Base-by-base conservation (phyloP, 2,329 filamentous ascomycete species). In the Eurotiales sp. region DNA sequence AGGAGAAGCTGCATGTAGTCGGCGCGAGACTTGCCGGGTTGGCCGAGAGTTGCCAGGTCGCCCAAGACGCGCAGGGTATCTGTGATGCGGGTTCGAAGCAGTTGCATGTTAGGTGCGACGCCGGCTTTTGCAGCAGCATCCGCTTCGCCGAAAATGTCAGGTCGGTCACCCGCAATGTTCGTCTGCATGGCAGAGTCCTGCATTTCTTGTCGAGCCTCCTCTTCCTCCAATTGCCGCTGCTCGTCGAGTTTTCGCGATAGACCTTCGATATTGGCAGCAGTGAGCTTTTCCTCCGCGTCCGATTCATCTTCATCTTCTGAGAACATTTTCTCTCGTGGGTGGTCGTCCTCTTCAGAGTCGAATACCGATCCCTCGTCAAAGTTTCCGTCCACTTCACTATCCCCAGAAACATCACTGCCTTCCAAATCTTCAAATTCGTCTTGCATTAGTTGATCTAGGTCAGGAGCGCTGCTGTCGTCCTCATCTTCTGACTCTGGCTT, bases 211-310 rank as follows among this genome's bases (percentile, higher is more conserved):
- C 91, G 84, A 21, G 89, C 90, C 56, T 91, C 88, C 21, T 85
- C 90, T 15, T 86, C 89, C 57, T 96, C 88, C 54, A 86, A 80
- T 40, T 87, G 87, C 64, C 81, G 77, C 65, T 93, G 77, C 63
- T 82, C 77, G 67, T 99, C 92, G 52, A 99, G 73, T 69, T 90
- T 92, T 61, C 84, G 80, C 50, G 92, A 91, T 51, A 99, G 76
- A 53, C 93, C 93, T 62, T 87, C 93, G 56, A 99, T 97, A 70
- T 99, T 99, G 56, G 93, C 93, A 1, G 91, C 91, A 46, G 90
- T 99, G 59, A 99, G 80, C 67, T 85, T 86, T 72, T 96, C 91
- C 72, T 96, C 90, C 4, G 84, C 86, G 61, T 95, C 90, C 1
- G 87, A 91, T 46, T 90, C 86, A 58, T 92, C 88, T 61, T 95